A percentile compares a stretch with the other conserved stretches of the same genome.
These are phyloP conservation scores for Exophiala calicioides DNA, from an alignment of 2,329 filamentous ascomycete species.

Conservation along the genomic window DNA sequence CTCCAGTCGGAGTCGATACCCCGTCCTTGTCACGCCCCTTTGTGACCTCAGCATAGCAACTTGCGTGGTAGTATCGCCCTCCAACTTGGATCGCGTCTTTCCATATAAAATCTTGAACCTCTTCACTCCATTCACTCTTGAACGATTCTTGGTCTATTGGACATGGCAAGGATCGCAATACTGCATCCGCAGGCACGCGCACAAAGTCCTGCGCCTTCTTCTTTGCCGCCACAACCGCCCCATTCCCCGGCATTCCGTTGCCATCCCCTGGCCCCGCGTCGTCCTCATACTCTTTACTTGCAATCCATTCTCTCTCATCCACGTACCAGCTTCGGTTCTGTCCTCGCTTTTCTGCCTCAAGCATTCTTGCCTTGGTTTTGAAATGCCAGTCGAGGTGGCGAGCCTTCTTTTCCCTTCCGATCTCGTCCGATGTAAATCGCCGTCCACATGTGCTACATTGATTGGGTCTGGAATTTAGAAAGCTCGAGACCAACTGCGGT, in stretches of 20 bases:
- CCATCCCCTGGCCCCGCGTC: constrained; percentile 48
- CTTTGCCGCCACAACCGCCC: constrained; percentile 41
- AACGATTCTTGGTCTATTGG: constrained; percentile 96
- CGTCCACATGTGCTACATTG: constrained; percentile 90
- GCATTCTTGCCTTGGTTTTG: constrained; percentile 83
- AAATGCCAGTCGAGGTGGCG: constrained; percentile 99
- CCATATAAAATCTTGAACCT: constrained; percentile 96
- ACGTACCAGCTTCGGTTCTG: constrained; percentile 95
- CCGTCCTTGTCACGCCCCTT: constrained; percentile 54
- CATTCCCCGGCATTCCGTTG: constrained; percentile 44
- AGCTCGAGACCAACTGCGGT: constrained; percentile 68
- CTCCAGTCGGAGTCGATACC: constrained; percentile 41
- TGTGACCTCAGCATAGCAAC: constrained; percentile 80
- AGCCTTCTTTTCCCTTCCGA: constrained; percentile 82
- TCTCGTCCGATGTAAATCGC: constrained; percentile 74
- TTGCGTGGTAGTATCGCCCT: constrained; percentile 81
- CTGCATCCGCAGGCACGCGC: constrained; percentile 76
- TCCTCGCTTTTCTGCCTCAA: constrained; percentile 79
- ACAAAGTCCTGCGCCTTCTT: constrained; percentile 71
- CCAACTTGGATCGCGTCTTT: constrained; percentile 80
- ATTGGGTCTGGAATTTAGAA: constrained; percentile 81
- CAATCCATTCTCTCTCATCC: constrained; percentile 90
- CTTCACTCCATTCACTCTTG: constrained; percentile 86
- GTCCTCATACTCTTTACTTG: constrained; percentile 77
- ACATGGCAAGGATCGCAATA: constrained; percentile 74